Evolutionary conservation across 176 grass and related monocot genomes (phyloP), one percentile per base, ranked within the genome.

Genomic region (Leersia perrieri): DNA sequence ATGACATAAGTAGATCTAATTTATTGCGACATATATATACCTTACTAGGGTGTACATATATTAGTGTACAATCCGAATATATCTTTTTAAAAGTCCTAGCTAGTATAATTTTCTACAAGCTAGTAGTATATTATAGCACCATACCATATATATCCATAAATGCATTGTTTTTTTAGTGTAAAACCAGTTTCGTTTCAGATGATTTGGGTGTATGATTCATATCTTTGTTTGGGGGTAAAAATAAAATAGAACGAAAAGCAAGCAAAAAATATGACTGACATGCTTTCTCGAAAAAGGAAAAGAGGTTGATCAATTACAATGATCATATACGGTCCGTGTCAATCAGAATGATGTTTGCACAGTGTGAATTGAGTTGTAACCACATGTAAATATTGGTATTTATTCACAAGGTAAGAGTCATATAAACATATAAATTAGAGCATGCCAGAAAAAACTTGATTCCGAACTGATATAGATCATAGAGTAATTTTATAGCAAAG

Each of bases 1-100:
- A 18, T 3, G n/a, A 12, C 38, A 63, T 18, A 12, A 11, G 61
- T n/a, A 33, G 2, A 51, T 33, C 31, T 60, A 42, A 2, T 87
- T 76, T 87, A 33, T 0, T 72, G 63, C 58, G 40, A 34, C 36
- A 63, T 26, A 71, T 58, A 58, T 58, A 38, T 18, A 27, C 76
- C 9, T 41, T 61, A 11, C 14, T n/a, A 25, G 28, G 64, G 58
- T 32, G 44, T 53, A 53, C 47, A 51, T 16, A 16, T 51, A 58
- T 6, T 23, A 11, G 26, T 51, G 29, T 35, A 2, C 49, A 9
- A 1, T 9, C 40, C 41, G 32, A 71, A 39, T 34, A 13, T 28
- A 70, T 11, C 32, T 77, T 15, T 27, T 22, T 62, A 76, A 40
- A 20, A 42, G 32, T 53, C 6, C 35, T 6, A 3, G 10, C 35